These are phyloP conservation scores for Russula foetens DNA, from an alignment of 768 basidiomycete species.

Conservation along the genomic window DNA sequence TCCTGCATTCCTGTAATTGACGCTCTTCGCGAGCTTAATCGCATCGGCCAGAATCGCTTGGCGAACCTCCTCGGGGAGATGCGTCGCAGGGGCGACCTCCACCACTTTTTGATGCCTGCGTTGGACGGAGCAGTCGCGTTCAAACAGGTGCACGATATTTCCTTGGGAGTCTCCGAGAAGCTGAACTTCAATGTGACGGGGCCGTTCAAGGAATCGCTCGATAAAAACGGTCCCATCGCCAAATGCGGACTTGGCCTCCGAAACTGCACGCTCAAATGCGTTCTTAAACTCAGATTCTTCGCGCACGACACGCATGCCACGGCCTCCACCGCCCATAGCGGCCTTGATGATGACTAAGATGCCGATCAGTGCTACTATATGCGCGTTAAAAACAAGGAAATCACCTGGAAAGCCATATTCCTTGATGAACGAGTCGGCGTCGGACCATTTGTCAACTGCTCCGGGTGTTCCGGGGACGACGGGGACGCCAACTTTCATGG, in stretches of 20 bases:
- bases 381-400: constrained; percentile 9
- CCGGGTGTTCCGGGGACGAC: constrained; percentile 99
- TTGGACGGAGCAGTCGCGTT: constrained; percentile 98
- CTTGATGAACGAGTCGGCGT: constrained; percentile 84
- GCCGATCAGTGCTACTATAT: background rate
- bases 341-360: constrained; percentile 93
- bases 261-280: constrained; percentile 85
- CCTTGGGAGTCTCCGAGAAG: constrained; percentile 85
- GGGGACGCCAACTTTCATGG: constrained; percentile 86
- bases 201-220: constrained; percentile 93
- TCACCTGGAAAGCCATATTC: constrained; percentile 92
- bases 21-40: constrained; percentile 88
- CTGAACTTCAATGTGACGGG: constrained; percentile 97
- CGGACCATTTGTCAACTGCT: constrained; percentile 69
- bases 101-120: constrained; percentile 98
- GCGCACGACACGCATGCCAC: constrained; percentile 98
- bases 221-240: constrained; percentile 99
- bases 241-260: constrained; percentile 93
- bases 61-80: constrained; percentile 85
- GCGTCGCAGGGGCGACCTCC: constrained; percentile 94
- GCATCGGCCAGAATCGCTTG: constrained; percentile 85
- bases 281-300: constrained; percentile 87
- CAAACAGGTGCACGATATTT: constrained; percentile 96
- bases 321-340: constrained; percentile 97
- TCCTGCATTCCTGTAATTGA: constrained; percentile 93